phyloP scores from a whole-genome alignment of 2,329 filamentous ascomycete genomes.

The Knufia fluminis region DNA sequence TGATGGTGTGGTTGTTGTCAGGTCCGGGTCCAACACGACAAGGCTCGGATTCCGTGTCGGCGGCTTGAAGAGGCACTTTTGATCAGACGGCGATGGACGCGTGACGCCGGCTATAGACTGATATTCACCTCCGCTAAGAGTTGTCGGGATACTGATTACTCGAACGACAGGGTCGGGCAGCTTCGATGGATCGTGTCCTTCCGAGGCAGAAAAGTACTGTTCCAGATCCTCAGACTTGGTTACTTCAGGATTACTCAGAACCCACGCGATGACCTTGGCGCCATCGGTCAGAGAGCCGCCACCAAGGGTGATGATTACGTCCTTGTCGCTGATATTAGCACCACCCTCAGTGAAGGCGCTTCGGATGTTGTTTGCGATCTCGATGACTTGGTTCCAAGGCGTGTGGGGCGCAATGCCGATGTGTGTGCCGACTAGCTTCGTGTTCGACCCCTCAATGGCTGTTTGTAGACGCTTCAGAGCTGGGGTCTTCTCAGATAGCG shows the following conservation, averaged over 20 bases:
- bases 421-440: slow-evolving; percentile 36
- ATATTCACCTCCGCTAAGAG: slow-evolving; percentile 36
- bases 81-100: slow-evolving; percentile 25
- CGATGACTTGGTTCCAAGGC: slow-evolving; percentile 44
- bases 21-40: slow-evolving; percentile 47
- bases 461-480: slow-evolving; percentile 34
- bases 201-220: slow-evolving; percentile 24
- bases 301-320: slow-evolving; percentile 47
- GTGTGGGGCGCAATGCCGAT: slow-evolving; percentile 48
- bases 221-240: slow-evolving; percentile 32
- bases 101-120: slow-evolving; percentile 32
- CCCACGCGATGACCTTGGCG: slow-evolving; percentile 45
- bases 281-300: slow-evolving; percentile 49
- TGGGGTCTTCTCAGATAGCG: slow-evolving; percentile 40
- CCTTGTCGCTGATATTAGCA: slow-evolving; percentile 24
- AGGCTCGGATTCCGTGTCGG: slow-evolving; percentile 39
- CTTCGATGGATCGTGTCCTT: slow-evolving; percentile 20
- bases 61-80: slow-evolving; percentile 26
- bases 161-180: slow-evolving; percentile 25
- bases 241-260: slow-evolving; percentile 39
- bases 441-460: slow-evolving; percentile 30
- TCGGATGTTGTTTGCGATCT: slow-evolving; percentile 35
- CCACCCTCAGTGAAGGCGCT: slow-evolving; percentile 10
- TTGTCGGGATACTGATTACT: slow-evolving; percentile 34
- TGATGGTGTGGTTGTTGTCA: slow-evolving; percentile 43